These are phyloP conservation scores for Nicotiana attenuata DNA, from an alignment of 257 asterid species.

Conservation along the genomic window DNA sequence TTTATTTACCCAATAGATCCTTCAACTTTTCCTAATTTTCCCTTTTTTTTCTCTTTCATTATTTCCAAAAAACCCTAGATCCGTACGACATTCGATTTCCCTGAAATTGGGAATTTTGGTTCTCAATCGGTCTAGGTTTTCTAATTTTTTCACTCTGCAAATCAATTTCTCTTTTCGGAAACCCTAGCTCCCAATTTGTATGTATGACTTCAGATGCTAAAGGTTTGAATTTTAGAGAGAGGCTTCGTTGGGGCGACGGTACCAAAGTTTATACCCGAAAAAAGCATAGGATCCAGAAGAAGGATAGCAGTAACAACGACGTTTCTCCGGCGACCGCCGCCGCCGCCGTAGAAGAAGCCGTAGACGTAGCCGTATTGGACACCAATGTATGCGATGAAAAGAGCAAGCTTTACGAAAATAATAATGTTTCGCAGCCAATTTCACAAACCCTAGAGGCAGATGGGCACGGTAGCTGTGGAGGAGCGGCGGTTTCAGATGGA, in stretches of 20 bases:
- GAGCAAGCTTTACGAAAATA: background rate
- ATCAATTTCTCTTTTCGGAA: background rate
- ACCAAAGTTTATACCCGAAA: conserved; percentile 31
- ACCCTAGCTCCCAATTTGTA: background rate
- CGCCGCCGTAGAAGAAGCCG: conserved; percentile 10
- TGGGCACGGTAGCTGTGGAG: background rate
- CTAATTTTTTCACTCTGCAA: background rate
- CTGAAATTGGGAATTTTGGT: background rate
- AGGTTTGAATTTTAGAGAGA: conserved; percentile 17
- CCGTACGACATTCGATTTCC: background rate
- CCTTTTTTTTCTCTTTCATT: background rate
- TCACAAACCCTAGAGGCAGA: conserved; percentile 15
- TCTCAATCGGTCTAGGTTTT: background rate
- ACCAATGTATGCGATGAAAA: background rate
- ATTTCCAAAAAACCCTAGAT: background rate
- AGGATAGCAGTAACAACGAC: background rate
- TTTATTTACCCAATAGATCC: background rate
- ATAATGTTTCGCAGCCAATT: background rate
- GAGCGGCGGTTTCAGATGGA: background rate
- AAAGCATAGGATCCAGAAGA: conserved; percentile 14
- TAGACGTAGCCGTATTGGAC: background rate
- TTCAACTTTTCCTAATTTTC: background rate
- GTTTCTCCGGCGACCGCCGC: conserved; percentile 7
- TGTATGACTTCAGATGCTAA: conserved; percentile 35
- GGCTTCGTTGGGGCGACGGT: conserved; percentile 24